Base-by-base conservation (phyloP, 148 eudicot species). In the Silene latifolia region DNA sequence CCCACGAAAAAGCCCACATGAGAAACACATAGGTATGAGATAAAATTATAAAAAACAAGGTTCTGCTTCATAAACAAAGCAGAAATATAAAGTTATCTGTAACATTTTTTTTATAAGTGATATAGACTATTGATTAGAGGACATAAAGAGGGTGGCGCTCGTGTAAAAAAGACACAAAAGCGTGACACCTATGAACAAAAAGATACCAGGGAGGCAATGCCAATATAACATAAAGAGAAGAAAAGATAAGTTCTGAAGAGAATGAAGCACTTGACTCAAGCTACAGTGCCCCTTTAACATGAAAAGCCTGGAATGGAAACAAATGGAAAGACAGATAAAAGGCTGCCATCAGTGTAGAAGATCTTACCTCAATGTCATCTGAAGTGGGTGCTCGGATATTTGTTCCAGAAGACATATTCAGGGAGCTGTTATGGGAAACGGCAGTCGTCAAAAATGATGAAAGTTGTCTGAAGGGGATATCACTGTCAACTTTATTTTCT, bases 391-490 rank as follows among this genome's bases (percentile, higher is more conserved):
- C 86, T 74, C 74, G 81, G 35, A 72, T 60, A 74, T 82, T 88
- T 19, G 64, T 75, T 68, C 74, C 74, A 42, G 86, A 67, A 77
- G 83, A 84, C 73, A 78, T 63, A 77, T 76, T 78, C 74, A 68
- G 71, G 74, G 85, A 80, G 75, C 76, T 63, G 27, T 77, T 78
- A 67, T 83, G 69, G 20, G 88, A 81, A 58, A 87, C 74, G 42
- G 86, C 88, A 77, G 85, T 82, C 32, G 75, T 67, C 74, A 95
- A 79, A 85, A 86, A 83, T 54, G 88, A 81, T 24, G 92, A 88
- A 71, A 95, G 80, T 73, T 86, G 82, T 77, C 79, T 81, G 59
- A 87, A 84, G 74, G 85, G 85, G 20, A 85, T 76, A 71, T 86
- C 91, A 68, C 77, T 69, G 35, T 82, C 86, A 29, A 69, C 71